Base-by-base conservation (phyloP, 179 eudicot species). In the Nepenthes alata region DNA sequence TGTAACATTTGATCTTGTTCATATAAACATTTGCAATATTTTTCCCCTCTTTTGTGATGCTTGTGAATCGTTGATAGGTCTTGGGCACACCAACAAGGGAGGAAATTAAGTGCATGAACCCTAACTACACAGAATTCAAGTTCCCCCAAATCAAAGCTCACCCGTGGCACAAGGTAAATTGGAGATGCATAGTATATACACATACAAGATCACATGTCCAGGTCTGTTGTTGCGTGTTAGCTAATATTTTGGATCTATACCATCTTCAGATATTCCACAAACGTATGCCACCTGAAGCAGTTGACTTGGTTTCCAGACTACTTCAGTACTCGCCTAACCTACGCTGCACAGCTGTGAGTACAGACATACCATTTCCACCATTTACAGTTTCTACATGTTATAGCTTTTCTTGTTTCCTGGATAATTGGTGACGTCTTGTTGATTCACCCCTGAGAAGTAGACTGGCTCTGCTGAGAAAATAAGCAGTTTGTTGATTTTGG, bases 71-170 rank as follows among this genome's bases (percentile, higher is more conserved):
- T 12, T 59, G 11, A 53, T 66, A 84, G 86, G 77, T 84, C 47
- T 70, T 84, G 74, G 89, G 89, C 12, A 84, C 86, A 35, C 89
- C 89, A 63, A 84, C 89, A 60, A 77, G 89, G 44, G 89, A 84
- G 63, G 89, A 84, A 69, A 81, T 81, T 37, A 81, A 81, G 71
- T 84, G 89, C 74, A 84, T 84, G 86, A 81, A 84, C 55, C 89
- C 86, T 57, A 79, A 84, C 62, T 84, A 84, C 80, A 84, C 84
- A 0, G 89, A 84, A 67, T 80, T 80, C 61, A 80, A 80, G 65
- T 83, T 83, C 58, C 88, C 88, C 25, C 88, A 82, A 56, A 82
- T 83, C 13, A 83, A 83, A 70, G 80, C 85, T 63, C 85, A 83
- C 60, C 87, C 87, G 53, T 82, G 88, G 85, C 85, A 83, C 61